Evolutionary conservation across 2,329 filamentous ascomycete genomes (phyloP), one percentile per base, ranked within the genome.

Genomic region (Colletotrichum gigasporum): DNA sequence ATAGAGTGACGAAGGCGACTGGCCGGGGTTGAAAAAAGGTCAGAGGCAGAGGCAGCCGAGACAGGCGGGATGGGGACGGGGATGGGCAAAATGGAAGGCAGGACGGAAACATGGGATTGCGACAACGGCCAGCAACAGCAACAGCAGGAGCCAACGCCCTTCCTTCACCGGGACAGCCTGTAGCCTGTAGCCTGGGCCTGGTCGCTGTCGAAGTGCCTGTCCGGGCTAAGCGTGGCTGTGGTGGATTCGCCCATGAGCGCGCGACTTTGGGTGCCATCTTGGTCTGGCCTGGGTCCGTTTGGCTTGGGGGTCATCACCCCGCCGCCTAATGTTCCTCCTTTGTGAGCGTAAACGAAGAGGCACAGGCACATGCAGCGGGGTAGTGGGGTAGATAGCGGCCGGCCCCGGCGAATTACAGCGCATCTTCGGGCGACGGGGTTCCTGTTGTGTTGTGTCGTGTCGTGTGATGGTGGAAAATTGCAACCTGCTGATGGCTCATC

Each of bases 211-310:
- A 20, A n/a, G n/a, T n/a, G n/a, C n/a, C n/a, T n/a, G 39, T 48
- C 22, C 39, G 30, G 61, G 41, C 56, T 24, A 61, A 54, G 44
- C 41, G 61, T 61, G 56, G 61, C 61, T 64, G 56, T 54, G 61
- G 45, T 37, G 20, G 60, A 60, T 55, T 12, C 14, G 20, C 28
- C 39, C 18, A 55, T 45, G 39, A 35, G 39, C 39, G 51, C 35
- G 37, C 37, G 37, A 42, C 37, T 41, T 30, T 32, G 26, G 57
- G 50, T 56, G 58, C 34, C 58, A 11, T 48, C 39, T 55, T 26
- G 44, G 59, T 24, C 34, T 52, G 8, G 39, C 39, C 48, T 26
- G 44, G 59, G 20, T 28, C 50, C 16, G 26, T 26, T 16, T 28
- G 14, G 37, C 53, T n/a, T 16, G 22, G 20, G 18, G 20, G 24